Percentiles rank a stretch among this genome's conserved stretches.
Conservation (phyloP, 805 yeast genomes). For the Starmerella ratchasimensis region DNA sequence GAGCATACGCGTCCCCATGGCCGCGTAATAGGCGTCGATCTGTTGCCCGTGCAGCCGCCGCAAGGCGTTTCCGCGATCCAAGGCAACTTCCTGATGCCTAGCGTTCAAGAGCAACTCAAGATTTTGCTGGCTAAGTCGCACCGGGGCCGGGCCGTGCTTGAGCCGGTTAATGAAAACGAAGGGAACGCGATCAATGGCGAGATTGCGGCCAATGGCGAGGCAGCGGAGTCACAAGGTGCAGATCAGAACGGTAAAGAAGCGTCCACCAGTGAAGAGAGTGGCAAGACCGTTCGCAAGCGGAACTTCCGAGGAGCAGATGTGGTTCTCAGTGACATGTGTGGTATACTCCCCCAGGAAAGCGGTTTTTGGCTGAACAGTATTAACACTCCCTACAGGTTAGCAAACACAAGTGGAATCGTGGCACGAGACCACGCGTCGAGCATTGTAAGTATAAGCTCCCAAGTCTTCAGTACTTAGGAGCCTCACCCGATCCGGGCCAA, state of each 20-base stretch:
- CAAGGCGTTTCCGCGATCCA: constrained; percentile 66
- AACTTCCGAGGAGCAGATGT: constrained; percentile 35
- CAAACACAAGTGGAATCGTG: constrained; percentile 73
- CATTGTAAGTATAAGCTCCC: constrained; percentile 36
- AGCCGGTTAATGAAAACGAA: too few species aligned
- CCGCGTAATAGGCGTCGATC: constrained; percentile 65
- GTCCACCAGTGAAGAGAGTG: too few species aligned
- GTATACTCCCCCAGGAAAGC: constrained; percentile 35
- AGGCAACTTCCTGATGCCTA: constrained; percentile 62
- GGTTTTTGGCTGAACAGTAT: constrained; percentile 50
- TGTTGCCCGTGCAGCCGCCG: constrained; percentile 69
- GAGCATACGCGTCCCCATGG: constrained; percentile 39
- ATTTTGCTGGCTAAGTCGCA: constrained; percentile 20
- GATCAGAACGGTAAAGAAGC: constrained; percentile 18
- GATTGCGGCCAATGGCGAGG: too few species aligned
- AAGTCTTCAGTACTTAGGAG: too few species aligned
- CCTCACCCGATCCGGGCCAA: too few species aligned
- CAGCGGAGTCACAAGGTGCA: constrained; percentile 9
- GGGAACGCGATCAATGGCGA: too few species aligned
- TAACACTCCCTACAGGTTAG: constrained; percentile 85
- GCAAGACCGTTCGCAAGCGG: not conserved
- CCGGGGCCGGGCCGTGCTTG: constrained; percentile 21
- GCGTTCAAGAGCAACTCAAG: constrained; percentile 27
- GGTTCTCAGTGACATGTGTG: constrained; percentile 74
- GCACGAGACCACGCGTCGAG: constrained; percentile 72